These are phyloP conservation scores for Clavispora santaluciae DNA, from an alignment of 805 yeast species.

Conservation along the genomic window DNA sequence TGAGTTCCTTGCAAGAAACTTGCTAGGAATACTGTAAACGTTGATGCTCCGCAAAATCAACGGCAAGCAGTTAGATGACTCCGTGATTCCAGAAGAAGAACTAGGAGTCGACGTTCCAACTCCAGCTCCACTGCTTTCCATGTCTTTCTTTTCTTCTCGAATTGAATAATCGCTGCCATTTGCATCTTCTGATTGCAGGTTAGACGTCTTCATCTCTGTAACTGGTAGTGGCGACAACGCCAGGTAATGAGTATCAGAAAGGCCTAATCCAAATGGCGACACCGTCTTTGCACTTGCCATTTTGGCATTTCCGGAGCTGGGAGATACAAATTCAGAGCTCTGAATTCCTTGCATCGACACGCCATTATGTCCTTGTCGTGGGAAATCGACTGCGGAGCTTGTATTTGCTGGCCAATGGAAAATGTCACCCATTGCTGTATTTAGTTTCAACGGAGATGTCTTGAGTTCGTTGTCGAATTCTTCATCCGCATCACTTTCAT, in stretches of 20 bases:
- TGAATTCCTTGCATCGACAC: background rate
- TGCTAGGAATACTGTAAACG: slow-evolving; percentile 54
- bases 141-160: background rate
- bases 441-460: slow-evolving; percentile 10
- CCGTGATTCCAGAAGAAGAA: slow-evolving; percentile 14
- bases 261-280: slow-evolving; percentile 6
- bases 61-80: slow-evolving; percentile 59
- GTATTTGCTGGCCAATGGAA: background rate
- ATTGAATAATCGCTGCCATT: background rate
- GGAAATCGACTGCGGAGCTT: background rate
- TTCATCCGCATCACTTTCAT: slow-evolving; percentile 38
- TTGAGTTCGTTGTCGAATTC: slow-evolving; percentile 4
- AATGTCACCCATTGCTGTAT: slow-evolving; percentile 5
- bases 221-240: slow-evolving; percentile 2
- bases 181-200: background rate
- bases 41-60: slow-evolving; percentile 63
- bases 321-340: background rate
- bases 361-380: background rate
- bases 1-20: slow-evolving; percentile 37
- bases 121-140: background rate
- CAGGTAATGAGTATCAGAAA: background rate
- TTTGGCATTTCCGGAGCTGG: background rate
- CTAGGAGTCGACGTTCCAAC: background rate
- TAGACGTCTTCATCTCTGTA: background rate
- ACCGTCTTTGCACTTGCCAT: background rate